Base-by-base conservation (phyloP, 306 rosid genomes). In the Ziziphus jujuba region DNA sequence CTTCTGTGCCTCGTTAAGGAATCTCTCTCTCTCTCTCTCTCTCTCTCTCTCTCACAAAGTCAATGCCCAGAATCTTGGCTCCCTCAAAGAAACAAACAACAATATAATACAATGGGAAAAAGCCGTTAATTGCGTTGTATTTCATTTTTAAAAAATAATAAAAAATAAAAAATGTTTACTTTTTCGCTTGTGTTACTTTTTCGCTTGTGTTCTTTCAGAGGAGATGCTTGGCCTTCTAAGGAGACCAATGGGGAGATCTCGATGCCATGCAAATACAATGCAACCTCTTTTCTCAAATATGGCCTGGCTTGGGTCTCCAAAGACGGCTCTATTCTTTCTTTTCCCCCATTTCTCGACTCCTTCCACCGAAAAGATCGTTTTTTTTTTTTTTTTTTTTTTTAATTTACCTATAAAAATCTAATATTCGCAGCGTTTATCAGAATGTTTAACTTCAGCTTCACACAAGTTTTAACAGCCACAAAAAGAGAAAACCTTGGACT, bases 1-100 rank as follows among this genome's bases (percentile, higher is more conserved):
- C 49, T 71, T 72, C 40, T 71, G 81, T 87, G 79, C 95, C 97
- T 92, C 85, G 98, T 87, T 76, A 21, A 68, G 88, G 95, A 87
- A 87, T 92, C 97, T 88, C 69, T 76, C 79, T 77, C 72, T 53
- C 67, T 92, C 97, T 88, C 69, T 76, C 79, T 77, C 72, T 53
- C 67, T 77, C 70, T 53, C 67, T 47, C 31, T 50, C 64, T 44
- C 69, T 35, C 72, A 33, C 69, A 71, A 85, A 79, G 95, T 88
- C 95, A 88, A 85, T 81, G 82, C 68, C 77, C 65, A 67, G 75
- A 75, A 73, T 79, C 87, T 84, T 73, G 58, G 66, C 80, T 73
- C 71, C 70, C 87, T 21, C 36, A 56, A 15, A 47, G 58, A 60
- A 48, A 68, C 15, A 35, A 38, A 63, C 45, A 20, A 59, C 44